Evolutionary conservation across 768 basidiomycete genomes (phyloP).

Genomic region (Cystobasidium tubakii): DNA sequence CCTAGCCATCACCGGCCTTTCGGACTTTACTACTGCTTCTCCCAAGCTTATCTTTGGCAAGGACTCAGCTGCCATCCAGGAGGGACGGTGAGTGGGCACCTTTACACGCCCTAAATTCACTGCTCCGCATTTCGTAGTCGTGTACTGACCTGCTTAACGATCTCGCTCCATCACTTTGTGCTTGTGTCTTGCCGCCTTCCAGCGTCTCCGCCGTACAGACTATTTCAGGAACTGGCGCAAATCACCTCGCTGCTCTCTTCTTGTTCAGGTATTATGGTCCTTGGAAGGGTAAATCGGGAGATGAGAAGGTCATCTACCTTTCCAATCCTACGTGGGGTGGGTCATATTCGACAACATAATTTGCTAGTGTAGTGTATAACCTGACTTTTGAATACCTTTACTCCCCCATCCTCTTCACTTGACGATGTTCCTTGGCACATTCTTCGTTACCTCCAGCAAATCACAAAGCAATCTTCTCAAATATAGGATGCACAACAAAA

Average conservation of each 20-base stretch:
- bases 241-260: constrained; percentile 90
- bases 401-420: too few relatives aligned
- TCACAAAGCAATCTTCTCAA: constrained; percentile 81
- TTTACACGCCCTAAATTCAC: constrained; percentile 68
- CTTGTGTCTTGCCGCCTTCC: neutral
- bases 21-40: constrained; percentile 76
- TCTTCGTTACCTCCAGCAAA: constrained; percentile 41
- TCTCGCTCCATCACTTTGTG: constrained; percentile 61
- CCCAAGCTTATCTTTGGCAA: constrained; percentile 84
- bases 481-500: constrained; percentile 75
- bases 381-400: too few relatives aligned
- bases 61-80: constrained; percentile 65
- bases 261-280: constrained; percentile 76
- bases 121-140: constrained; percentile 93
- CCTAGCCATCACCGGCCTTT: constrained; percentile 85
- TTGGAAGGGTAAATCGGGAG: constrained; percentile 45
- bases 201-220: constrained; percentile 84
- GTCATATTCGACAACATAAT: constrained; percentile 47
- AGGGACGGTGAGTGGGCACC: constrained; percentile 63
- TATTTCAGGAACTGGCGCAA: constrained; percentile 95
- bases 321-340: constrained; percentile 94
- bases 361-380: too few relatives aligned
- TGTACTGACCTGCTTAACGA: constrained; percentile 93
- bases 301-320: constrained; percentile 67
- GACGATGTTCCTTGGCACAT: too few relatives aligned